Percentiles rank a stretch among this genome's conserved stretches.
phyloP scores from a whole-genome alignment of 768 basidiomycete species.

The Neoboletus brunneissimus region DNA sequence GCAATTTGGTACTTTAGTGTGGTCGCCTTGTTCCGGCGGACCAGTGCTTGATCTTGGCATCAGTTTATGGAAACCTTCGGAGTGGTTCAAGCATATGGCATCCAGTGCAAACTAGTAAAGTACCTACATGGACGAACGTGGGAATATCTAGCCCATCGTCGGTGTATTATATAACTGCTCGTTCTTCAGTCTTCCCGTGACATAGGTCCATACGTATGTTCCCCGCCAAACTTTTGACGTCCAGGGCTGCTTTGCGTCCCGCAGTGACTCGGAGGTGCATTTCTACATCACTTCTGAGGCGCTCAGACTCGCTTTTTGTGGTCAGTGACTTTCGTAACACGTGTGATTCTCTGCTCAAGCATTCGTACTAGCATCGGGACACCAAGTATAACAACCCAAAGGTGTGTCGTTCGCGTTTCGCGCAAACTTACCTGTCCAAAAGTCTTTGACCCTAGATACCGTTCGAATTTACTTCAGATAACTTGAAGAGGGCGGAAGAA shows the following conservation, averaged over 20 bases:
- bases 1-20: not conserved
- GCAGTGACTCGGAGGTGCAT: constrained; percentile 26
- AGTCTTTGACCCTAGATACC: constrained; percentile 57
- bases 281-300: constrained; percentile 42
- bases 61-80: not conserved
- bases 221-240: constrained; percentile 11
- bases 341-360: constrained; percentile 13
- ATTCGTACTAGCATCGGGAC: constrained; percentile 77
- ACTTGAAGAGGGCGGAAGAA: constrained; percentile 80
- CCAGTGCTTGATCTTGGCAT: not conserved
- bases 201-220: constrained; percentile 27
- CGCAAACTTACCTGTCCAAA: not conserved
- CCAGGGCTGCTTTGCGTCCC: constrained; percentile 16
- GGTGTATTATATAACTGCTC: not conserved
- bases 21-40: not conserved
- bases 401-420: constrained; percentile 39
- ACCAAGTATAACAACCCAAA: constrained; percentile 91
- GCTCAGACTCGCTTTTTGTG: constrained; percentile 85
- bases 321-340: constrained; percentile 45
- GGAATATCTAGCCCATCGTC: constrained; percentile 4
- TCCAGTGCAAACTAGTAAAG: no score
- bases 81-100: not conserved
- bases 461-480: constrained; percentile 81
- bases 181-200: constrained; percentile 1
- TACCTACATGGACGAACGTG: not conserved